phyloP scores from a whole-genome alignment of 768 basidiomycete genomes.

The Mycena epipterygia region DNA sequence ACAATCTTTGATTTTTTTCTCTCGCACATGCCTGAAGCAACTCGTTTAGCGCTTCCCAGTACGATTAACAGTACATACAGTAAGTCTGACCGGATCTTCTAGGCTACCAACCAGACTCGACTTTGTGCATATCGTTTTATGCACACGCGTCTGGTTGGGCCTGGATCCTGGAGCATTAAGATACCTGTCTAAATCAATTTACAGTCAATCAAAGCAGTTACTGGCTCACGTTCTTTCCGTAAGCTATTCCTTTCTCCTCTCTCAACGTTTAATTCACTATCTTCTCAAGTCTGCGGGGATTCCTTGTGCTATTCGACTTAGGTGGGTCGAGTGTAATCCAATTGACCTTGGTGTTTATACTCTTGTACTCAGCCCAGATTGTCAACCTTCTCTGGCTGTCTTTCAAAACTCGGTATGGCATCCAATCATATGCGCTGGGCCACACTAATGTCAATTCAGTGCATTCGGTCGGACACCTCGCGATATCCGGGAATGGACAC shows the following conservation, averaged over 20 bases:
- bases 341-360: too few relatives aligned
- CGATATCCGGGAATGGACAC: slow-evolving; percentile 91
- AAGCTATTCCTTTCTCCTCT: slow-evolving; percentile 45
- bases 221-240: slow-evolving; percentile 97
- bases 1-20: neutral
- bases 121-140: neutral
- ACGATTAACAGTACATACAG: slow-evolving; percentile 88
- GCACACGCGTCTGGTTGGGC: neutral
- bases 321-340: too few relatives aligned
- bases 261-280: neutral
- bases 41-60: slow-evolving; percentile 69
- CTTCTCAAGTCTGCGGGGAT: slow-evolving; percentile 83
- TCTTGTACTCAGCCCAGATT: too few relatives aligned
- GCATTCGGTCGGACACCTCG: slow-evolving; percentile 91
- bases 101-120: neutral
- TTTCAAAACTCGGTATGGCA: slow-evolving; percentile 84
- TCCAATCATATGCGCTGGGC: neutral
- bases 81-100: neutral
- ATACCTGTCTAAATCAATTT: neutral
- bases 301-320: slow-evolving; percentile 94
- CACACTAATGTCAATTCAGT: slow-evolving; percentile 50
- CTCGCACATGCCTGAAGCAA: neutral
- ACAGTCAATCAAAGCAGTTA: slow-evolving; percentile 86
- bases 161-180: neutral
- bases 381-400: slow-evolving; percentile 89